Base-by-base conservation (phyloP, 2,329 filamentous ascomycete species). In the Chrysoporthe deuterocubensis region DNA sequence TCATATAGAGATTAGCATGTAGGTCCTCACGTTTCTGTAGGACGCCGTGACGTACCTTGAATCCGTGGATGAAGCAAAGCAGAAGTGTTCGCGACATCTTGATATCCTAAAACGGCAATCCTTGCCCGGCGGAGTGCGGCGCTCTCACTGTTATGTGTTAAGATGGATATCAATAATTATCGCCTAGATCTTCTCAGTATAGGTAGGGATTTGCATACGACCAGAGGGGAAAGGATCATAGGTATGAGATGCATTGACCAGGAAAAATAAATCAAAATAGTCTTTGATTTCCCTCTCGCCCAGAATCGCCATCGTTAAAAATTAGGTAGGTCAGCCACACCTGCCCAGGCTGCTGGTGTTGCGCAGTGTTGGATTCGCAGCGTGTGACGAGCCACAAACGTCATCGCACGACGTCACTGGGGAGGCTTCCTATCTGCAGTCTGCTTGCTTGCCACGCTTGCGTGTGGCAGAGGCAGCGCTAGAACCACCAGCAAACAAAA, bases 31-130 rank as follows among this genome's bases (percentile, higher is more conserved):
- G 40, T 69, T 18, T 67, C 52, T 18, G 26, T 59, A 7, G 14
- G 18, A 37, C 52, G n/a, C 44, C 54, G 56, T 34, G 13, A 37
- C 70, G 62, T 34, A 85, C 86, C 81, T 91, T 91, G 83, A 93
- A 93, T 59, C 91, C 91, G 76, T 93, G 91, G 62, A 93, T 87
- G 75, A 92, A 93, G 75, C 89, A 91, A 8, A 93, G 82, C 2
- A 93, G 79, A 4, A 93, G 77, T 32, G 90, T 91, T 64, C 82
- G 81, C 62, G 80, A 71, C 82, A 84, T 83, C 7, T 21, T 62
- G 56, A 21, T 4, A 16, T 26, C 43, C 59, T 42, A 16, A 13
- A 34, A 4, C 8, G 40, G 59, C 34, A 57, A 26, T 54, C 13
- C n/a, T 34, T 26, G 26, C 26, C 26, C 26, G 26, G 26, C 26